Evolutionary conservation across 129 eudicot species (phyloP).

Genomic region (Escallonia herrerae): DNA sequence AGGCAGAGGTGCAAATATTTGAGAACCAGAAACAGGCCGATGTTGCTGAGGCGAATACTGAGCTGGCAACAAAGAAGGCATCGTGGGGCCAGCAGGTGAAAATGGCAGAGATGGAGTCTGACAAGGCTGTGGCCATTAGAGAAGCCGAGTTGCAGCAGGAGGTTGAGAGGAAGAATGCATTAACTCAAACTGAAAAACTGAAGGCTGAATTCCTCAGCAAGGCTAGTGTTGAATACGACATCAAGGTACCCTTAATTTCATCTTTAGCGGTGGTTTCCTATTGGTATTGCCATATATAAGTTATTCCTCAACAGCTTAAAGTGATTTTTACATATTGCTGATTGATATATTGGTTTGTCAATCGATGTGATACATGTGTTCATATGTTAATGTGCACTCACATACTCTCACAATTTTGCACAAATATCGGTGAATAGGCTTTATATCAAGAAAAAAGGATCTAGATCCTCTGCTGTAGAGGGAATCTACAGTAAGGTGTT

Average conservation of each 20-base stretch:
- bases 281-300: not conserved
- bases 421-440: too few relatives aligned
- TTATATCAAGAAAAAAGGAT: too few relatives aligned
- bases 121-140: slow-evolving; percentile 26
- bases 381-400: too few relatives aligned
- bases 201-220: slow-evolving; percentile 27
- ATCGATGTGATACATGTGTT: too few relatives aligned
- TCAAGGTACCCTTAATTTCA: slow-evolving; percentile 12
- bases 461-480: too few relatives aligned
- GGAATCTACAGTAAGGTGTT: too few relatives aligned
- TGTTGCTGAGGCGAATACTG: slow-evolving; percentile 30
- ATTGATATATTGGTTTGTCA: too few relatives aligned
- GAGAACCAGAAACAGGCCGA: slow-evolving; percentile 33
- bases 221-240: slow-evolving; percentile 29
- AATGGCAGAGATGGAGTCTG: slow-evolving; percentile 27
- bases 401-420: too few relatives aligned
- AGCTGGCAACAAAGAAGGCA: slow-evolving; percentile 30
- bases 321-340: too few relatives aligned
- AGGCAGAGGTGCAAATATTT: slow-evolving; percentile 25
- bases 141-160: slow-evolving; percentile 34
- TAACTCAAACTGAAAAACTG: slow-evolving; percentile 14
- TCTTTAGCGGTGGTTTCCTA: not conserved
- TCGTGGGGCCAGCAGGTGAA: slow-evolving; percentile 24
- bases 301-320: too few relatives aligned
- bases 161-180: slow-evolving; percentile 25